Evolutionary conservation across 768 basidiomycete genomes (phyloP).

Genomic region (Obba rivulosa): DNA sequence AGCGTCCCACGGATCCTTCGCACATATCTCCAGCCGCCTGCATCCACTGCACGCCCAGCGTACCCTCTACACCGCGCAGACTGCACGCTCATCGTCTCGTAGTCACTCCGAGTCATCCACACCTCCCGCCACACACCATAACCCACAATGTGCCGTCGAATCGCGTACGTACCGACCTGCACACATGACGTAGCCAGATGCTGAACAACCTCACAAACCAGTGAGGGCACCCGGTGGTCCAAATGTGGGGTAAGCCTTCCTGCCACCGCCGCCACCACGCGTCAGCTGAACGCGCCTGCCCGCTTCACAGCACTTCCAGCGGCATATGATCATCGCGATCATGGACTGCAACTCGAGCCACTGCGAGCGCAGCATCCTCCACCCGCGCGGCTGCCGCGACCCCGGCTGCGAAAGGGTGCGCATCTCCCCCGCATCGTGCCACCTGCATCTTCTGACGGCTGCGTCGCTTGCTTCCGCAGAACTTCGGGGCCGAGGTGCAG

Average conservation of each 20-base stretch:
- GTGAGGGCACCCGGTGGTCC: conserved; percentile 74
- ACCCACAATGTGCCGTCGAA: conserved; percentile 60
- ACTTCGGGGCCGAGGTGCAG: conserved; percentile 65
- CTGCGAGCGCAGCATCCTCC: conserved; percentile 61
- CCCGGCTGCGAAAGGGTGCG: conserved; percentile 55
- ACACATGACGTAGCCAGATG: too few relatives aligned
- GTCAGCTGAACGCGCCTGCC: conserved; percentile 11
- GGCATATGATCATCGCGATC: conserved; percentile 68
- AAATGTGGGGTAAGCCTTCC: conserved; percentile 53
- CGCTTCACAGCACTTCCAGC: conserved; percentile 64
- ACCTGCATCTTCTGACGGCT: background rate
- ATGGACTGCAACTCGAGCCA: conserved; percentile 63
- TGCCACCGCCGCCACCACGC: conserved; percentile 2
- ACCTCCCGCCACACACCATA: background rate
- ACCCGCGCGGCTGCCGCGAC: conserved; percentile 51
- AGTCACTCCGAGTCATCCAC: background rate
- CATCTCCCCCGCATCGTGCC: conserved; percentile 4
- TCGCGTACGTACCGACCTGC: conserved; percentile 51
- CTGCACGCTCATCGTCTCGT: background rate
- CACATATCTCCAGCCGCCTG: conserved; percentile 5
- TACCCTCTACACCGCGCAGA: background rate
- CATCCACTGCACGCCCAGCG: background rate
- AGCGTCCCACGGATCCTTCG: background rate
- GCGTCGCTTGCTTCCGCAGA: conserved; percentile 31
- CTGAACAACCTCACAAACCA: conserved; percentile 24